These are phyloP conservation scores for Plasmodiophora brassicae DNA, from an alignment of 208 protist genomes.

Conservation along the genomic window DNA sequence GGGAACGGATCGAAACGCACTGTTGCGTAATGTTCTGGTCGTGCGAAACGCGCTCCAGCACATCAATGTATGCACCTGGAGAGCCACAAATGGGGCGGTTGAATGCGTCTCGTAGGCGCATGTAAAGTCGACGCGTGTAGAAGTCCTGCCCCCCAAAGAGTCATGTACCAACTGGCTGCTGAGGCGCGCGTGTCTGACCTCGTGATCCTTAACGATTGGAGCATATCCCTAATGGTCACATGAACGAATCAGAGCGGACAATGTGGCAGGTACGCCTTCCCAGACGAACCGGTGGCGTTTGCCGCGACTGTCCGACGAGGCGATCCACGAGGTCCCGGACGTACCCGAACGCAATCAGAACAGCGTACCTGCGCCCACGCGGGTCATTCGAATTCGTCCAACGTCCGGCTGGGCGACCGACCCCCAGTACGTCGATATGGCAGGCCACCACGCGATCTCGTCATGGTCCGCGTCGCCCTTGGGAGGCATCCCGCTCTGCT, in stretches of 20 bases:
- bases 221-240: not conserved
- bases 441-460: not conserved
- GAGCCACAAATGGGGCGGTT: constrained; percentile 50
- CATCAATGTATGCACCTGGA: constrained; percentile 46
- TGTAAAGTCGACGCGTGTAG: constrained; percentile 53
- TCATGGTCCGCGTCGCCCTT: not conserved
- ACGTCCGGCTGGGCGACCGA: too few species aligned
- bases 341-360: not conserved
- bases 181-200: not conserved
- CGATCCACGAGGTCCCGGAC: not conserved
- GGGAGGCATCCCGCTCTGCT: too few species aligned
- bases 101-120: constrained; percentile 52
- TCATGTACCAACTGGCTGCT: not conserved
- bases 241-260: not conserved
- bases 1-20: not conserved
- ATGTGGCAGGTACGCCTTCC: not conserved
- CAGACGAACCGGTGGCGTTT: not conserved
- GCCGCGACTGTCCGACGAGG: not conserved
- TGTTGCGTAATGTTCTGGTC: not conserved
- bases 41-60: constrained; percentile 30
- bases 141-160: constrained; percentile 41
- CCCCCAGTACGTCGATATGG: not conserved
- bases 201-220: constrained; percentile 5
- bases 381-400: too few species aligned
- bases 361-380: too few species aligned